Evolutionary conservation across 169 alveolate species (phyloP).

Genomic region (Cryptosporidium baileyi): DNA sequence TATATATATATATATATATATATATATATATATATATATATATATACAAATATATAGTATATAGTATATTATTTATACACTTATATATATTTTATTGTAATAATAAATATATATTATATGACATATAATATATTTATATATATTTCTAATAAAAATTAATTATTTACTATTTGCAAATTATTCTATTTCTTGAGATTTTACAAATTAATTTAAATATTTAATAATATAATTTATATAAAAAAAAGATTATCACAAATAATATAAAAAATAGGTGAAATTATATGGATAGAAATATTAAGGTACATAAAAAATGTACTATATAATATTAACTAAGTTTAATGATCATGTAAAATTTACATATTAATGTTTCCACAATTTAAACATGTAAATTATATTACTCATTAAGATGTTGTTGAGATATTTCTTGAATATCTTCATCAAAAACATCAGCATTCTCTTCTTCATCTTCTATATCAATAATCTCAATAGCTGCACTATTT

Average conservation of each 20-base stretch:
- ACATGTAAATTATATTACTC: not conserved
- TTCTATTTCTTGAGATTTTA: not conserved
- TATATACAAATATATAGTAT: too few species aligned
- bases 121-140: too few species aligned
- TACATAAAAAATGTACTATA: too few species aligned
- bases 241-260: not conserved
- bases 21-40: too few species aligned
- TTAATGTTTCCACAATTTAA: not conserved
- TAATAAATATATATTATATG: too few species aligned
- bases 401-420: not conserved
- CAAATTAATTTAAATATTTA: not conserved
- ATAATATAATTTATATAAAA: too few species aligned
- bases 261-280: not conserved
- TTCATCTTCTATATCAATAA: slow-evolving; percentile 16
- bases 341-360: not conserved
- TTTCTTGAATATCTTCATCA: not conserved
- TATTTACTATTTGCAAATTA: too few species aligned
- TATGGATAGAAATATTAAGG: not conserved
- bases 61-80: too few species aligned
- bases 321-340: too few species aligned
- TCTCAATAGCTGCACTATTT: not conserved
- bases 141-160: too few species aligned
- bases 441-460: not conserved
- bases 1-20: too few species aligned
- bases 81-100: too few species aligned